Evolutionary conservation across 2,329 filamentous ascomycete genomes (phyloP).

Genomic region (Claviceps humidiphila): DNA sequence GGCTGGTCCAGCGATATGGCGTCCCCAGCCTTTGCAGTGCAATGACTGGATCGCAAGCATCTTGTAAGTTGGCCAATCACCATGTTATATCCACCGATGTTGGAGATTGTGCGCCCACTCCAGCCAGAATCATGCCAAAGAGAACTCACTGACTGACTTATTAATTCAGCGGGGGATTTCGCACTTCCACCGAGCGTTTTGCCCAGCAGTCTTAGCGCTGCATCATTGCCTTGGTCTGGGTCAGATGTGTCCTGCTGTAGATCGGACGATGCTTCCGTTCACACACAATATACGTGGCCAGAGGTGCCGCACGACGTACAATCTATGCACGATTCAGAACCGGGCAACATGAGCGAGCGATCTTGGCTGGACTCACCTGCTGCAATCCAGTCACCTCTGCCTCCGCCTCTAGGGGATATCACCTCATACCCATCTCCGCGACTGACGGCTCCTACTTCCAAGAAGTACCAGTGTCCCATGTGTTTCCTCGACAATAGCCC

Average conservation of each 20-base stretch:
- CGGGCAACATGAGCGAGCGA: slow-evolving; percentile 20
- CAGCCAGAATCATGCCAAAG: neutral
- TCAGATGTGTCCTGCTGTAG: slow-evolving; percentile 27
- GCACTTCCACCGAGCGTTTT: slow-evolving; percentile 26
- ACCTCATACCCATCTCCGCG: slow-evolving; percentile 24
- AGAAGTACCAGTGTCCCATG: slow-evolving; percentile 32
- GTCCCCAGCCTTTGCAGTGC: slow-evolving; percentile 24
- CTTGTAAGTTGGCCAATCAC: slow-evolving; percentile 18
- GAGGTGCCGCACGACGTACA: slow-evolving; percentile 20
- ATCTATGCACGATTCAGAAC: slow-evolving; percentile 22
- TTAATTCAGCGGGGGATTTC: slow-evolving; percentile 23
- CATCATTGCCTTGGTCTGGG: slow-evolving; percentile 28
- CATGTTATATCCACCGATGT: neutral
- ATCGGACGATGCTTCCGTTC: slow-evolving; percentile 26
- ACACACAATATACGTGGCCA: slow-evolving; percentile 26
- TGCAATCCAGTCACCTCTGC: slow-evolving; percentile 22
- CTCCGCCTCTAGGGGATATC: slow-evolving; percentile 17
- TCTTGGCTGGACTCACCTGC: slow-evolving; percentile 28
- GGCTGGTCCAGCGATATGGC: slow-evolving; percentile 25
- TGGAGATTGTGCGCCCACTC: neutral
- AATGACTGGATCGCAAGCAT: slow-evolving; percentile 21
- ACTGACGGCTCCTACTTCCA: slow-evolving; percentile 23
- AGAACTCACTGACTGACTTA: neutral
- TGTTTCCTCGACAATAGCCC: slow-evolving; percentile 32
- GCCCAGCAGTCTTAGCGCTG: slow-evolving; percentile 26